Percentiles rank a stretch among this genome's conserved stretches.
Conservation (phyloP, 2,329 filamentous ascomycete genomes). For the Talaromyces sp. region DNA sequence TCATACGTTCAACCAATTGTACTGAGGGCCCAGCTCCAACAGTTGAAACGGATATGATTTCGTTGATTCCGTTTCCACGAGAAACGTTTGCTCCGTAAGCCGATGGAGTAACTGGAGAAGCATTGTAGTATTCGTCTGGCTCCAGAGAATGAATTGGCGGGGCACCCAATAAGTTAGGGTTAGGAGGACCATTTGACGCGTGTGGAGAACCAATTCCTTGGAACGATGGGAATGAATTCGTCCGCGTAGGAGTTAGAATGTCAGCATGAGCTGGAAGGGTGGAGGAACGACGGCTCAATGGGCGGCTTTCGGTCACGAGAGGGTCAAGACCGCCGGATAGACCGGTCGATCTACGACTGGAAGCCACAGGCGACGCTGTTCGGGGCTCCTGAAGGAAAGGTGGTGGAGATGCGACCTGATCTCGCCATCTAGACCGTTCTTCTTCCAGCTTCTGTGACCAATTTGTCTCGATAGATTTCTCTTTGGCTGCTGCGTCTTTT, state of each 20-base stretch:
- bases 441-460: slow-evolving; percentile 58
- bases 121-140: slow-evolving; percentile 41
- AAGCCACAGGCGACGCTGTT: slow-evolving; percentile 38
- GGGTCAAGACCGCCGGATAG: slow-evolving; percentile 34
- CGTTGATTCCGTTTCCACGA: slow-evolving; percentile 61
- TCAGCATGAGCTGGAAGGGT: slow-evolving; percentile 32
- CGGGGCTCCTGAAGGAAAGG: slow-evolving; percentile 32
- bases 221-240: slow-evolving; percentile 38
- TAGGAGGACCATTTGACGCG: slow-evolving; percentile 18
- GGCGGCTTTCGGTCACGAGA: slow-evolving; percentile 32
- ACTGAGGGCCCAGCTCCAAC: slow-evolving; percentile 87
- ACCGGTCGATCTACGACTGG: slow-evolving; percentile 33
- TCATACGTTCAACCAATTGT: slow-evolving; percentile 94
- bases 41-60: slow-evolving; percentile 84
- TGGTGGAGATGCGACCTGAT: slow-evolving; percentile 36
- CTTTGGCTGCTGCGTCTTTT: slow-evolving; percentile 55
- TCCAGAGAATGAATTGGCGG: slow-evolving; percentile 41
- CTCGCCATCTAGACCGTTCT: slow-evolving; percentile 57
- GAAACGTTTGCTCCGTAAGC: slow-evolving; percentile 32
- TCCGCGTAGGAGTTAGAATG: slow-evolving; percentile 38
- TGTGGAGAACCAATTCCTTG: slow-evolving; percentile 23
- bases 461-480: slow-evolving; percentile 54
- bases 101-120: slow-evolving; percentile 32
- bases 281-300: slow-evolving; percentile 37
- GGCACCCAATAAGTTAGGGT: slow-evolving; percentile 22